phyloP scores from a whole-genome alignment of 2,329 filamentous ascomycete species.

The Peltaster fructicola region DNA sequence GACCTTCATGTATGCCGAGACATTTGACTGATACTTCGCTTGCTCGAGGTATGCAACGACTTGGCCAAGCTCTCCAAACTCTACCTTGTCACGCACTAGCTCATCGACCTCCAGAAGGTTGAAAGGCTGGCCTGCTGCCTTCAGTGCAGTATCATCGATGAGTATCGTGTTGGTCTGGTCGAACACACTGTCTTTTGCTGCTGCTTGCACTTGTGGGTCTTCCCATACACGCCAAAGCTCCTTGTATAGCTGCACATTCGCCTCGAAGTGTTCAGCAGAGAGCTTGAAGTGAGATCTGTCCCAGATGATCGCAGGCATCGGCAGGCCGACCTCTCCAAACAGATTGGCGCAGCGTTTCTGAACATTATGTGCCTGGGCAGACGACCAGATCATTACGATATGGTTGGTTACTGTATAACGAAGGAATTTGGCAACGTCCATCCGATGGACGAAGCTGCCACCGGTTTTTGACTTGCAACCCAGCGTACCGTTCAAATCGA shows the following conservation, averaged over 20 bases:
- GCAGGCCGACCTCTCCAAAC: too few relatives aligned
- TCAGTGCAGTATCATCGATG: slow-evolving; percentile 69
- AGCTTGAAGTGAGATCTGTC: too few relatives aligned
- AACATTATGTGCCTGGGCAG: slow-evolving; percentile 62
- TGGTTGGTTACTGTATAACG: slow-evolving; percentile 57
- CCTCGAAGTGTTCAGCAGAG: slow-evolving; percentile 41
- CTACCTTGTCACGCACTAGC: slow-evolving; percentile 36
- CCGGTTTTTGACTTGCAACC: slow-evolving; percentile 41
- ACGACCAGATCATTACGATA: slow-evolving; percentile 58
- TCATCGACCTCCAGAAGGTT: slow-evolving; percentile 72
- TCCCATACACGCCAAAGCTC: slow-evolving; percentile 58
- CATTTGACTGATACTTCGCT: slow-evolving; percentile 35
- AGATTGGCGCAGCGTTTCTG: too few relatives aligned
- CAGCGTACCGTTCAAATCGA: slow-evolving; percentile 89
- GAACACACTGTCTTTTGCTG: slow-evolving; percentile 45
- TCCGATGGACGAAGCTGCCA: slow-evolving; percentile 34
- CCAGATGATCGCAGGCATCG: too few relatives aligned
- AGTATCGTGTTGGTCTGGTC: slow-evolving; percentile 75
- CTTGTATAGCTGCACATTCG: slow-evolving; percentile 79
- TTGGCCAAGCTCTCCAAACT: slow-evolving; percentile 29
- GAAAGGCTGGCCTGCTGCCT: slow-evolving; percentile 65
- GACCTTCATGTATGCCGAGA: slow-evolving; percentile 21
- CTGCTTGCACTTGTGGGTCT: slow-evolving; percentile 23
- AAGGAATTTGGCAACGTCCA: slow-evolving; percentile 51
- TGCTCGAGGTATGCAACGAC: slow-evolving; percentile 36